A percentile compares a stretch with the other conserved stretches of the same genome.
These are phyloP conservation scores for Didymella sp. DNA, from an alignment of 2,329 filamentous ascomycete species.

Conservation along the genomic window DNA sequence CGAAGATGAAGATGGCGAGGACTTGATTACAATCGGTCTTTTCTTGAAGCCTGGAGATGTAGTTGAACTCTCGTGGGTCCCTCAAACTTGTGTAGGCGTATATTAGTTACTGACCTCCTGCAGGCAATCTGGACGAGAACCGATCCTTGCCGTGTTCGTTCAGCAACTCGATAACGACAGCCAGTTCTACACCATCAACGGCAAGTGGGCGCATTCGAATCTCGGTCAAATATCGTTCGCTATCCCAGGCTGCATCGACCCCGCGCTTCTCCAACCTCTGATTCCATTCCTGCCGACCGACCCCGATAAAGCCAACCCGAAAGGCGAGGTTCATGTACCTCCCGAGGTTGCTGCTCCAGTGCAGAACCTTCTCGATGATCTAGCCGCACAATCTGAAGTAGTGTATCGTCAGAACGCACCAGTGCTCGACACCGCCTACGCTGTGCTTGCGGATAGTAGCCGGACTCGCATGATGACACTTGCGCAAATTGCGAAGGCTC, in stretches of 20 bases:
- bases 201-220: conserved; percentile 55
- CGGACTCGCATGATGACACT: conserved; percentile 58
- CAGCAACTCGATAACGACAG: conserved; percentile 49
- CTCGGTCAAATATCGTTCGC: conserved; percentile 56
- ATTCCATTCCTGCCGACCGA: conserved; percentile 60
- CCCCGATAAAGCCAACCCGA: conserved; percentile 28
- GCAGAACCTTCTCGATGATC: conserved; percentile 51
- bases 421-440: conserved; percentile 59
- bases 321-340: conserved; percentile 53
- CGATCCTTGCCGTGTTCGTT: conserved; percentile 59
- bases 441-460: conserved; percentile 52
- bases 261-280: conserved; percentile 55
- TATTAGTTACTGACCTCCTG: neutral
- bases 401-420: conserved; percentile 57
- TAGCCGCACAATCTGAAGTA: conserved; percentile 55
- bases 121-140: conserved; percentile 42
- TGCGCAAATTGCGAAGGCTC: conserved; percentile 53
- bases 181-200: conserved; percentile 60
- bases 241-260: conserved; percentile 58
- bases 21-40: conserved; percentile 45
- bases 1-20: conserved; percentile 37
- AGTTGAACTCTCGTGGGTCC: conserved; percentile 53
- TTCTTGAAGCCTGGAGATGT: conserved; percentile 57
- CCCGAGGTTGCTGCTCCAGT: conserved; percentile 55
- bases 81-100: no score